Evolutionary conservation across 1,139 yeast species (phyloP), one percentile per base, ranked within the genome.

Genomic region (Entelexis paramagnoliae): DNA sequence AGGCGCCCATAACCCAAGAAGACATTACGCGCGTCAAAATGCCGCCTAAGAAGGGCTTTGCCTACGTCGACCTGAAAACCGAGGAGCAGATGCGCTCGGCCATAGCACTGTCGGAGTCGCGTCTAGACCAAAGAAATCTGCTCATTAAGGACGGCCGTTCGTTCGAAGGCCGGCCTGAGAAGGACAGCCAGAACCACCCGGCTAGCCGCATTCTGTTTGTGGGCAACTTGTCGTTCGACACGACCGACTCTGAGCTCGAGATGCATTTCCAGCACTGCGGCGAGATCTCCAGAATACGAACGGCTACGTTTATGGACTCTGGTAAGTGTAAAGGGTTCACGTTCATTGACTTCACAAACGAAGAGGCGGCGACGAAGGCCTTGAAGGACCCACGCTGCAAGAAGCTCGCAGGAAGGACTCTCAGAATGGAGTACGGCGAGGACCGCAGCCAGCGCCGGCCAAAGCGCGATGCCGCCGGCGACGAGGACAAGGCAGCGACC

Each of bases 301-400:
- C 89, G 95, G 97, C 97, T 2, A 89, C 98, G 9, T 91, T 91
- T 67, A 91, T 91, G 69, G 98, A 91, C 64, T 73, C 85, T 41
- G 97, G 97, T 1, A 89, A 88, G 66, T 91, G 97, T 72, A 91
- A 91, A 67, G 98, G 98, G 1, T 91, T 89, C 72, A 91, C 96
- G 1, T 91, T 91, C 64, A 71, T 91, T 40, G 98, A 91, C 67
- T 91, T 89, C 70, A 77, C 73, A 60, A 82, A 81, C 59, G 84
- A 83, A 58, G 78, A 77, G 30, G 89, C 93, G 4, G 89, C 96
- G 42, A 84, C 94, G 0, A 73, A 74, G 43, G 97, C 96, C 0
- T 72, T 91, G 57, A 81, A 77, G 59, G 91, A 88, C 57, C 83
- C 80, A 64, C 63, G 75, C 20, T 80, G 88, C 56, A 78, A 78